Evolutionary conservation across 2,329 filamentous ascomycete species (phyloP).

Genomic region (Leptographium flavum): DNA sequence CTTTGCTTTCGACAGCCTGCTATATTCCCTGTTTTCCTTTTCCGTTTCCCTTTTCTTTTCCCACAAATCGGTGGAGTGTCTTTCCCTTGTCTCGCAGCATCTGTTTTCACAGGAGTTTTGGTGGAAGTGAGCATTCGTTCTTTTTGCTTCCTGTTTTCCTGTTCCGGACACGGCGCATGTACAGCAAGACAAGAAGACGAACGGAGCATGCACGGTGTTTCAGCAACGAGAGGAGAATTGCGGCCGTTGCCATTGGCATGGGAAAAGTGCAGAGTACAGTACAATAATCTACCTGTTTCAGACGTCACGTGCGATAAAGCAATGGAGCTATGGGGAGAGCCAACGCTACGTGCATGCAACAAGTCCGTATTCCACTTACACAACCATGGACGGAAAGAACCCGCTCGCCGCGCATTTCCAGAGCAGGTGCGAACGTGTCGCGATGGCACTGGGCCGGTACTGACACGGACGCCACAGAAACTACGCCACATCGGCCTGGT

Average conservation of each 20-base stretch:
- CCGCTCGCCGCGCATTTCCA: not conserved
- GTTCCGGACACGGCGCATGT: not conserved
- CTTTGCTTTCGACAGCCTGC: not conserved
- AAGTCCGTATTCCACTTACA: not conserved
- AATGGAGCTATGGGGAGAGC: no score
- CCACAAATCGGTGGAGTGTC: not conserved
- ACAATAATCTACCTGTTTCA: no score
- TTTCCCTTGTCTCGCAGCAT: not conserved
- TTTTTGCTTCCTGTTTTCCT: no score
- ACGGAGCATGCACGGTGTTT: constrained; percentile 1
- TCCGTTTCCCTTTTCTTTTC: not conserved
- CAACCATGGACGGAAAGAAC: not conserved
- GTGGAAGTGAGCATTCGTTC: not conserved
- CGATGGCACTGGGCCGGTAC: no score
- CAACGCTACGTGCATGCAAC: not conserved
- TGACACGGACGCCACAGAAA: not conserved
- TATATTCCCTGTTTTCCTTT: not conserved
- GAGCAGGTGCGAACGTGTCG: no score
- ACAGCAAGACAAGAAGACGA: not conserved
- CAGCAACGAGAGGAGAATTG: not conserved
- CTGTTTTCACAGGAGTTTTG: not conserved
- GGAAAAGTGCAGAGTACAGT: not conserved
- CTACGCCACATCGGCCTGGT: not conserved
- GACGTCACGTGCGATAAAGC: no score
- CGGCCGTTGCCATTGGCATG: not conserved